phyloP scores from a whole-genome alignment of 306 rosid genomes.

The Betula pendula region DNA sequence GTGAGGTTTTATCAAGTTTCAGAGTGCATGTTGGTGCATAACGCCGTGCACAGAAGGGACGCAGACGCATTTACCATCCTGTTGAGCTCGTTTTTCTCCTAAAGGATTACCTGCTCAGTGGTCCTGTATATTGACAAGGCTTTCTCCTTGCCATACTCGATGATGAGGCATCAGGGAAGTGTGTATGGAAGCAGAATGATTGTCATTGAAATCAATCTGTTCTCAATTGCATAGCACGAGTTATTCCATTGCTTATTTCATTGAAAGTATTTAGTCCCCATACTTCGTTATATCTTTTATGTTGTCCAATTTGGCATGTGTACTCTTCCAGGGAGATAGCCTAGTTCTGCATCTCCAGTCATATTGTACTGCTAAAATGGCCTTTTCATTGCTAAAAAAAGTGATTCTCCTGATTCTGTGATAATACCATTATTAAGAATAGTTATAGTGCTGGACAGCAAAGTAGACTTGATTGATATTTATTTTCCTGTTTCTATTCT shows the following conservation, averaged over 20 bases:
- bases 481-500: no score
- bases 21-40: constrained; percentile 10
- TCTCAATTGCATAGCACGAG: background rate
- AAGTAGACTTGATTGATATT: no score
- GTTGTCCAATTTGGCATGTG: background rate
- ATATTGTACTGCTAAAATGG: background rate
- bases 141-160: constrained; percentile 3
- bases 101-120: background rate
- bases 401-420: background rate
- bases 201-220: background rate
- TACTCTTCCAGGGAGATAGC: background rate
- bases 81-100: background rate
- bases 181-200: background rate
- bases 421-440: background rate
- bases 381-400: background rate
- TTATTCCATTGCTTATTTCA: background rate
- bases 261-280: background rate
- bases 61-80: background rate
- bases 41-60: background rate
- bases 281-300: no score
- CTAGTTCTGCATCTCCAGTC: background rate
- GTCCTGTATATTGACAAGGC: background rate
- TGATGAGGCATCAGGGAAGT: background rate
- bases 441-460: no score
- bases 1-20: background rate